Evolutionary conservation across 2,329 filamentous ascomycete genomes (phyloP), one percentile per base, ranked within the genome.

Genomic region (Cercospora sesami): DNA sequence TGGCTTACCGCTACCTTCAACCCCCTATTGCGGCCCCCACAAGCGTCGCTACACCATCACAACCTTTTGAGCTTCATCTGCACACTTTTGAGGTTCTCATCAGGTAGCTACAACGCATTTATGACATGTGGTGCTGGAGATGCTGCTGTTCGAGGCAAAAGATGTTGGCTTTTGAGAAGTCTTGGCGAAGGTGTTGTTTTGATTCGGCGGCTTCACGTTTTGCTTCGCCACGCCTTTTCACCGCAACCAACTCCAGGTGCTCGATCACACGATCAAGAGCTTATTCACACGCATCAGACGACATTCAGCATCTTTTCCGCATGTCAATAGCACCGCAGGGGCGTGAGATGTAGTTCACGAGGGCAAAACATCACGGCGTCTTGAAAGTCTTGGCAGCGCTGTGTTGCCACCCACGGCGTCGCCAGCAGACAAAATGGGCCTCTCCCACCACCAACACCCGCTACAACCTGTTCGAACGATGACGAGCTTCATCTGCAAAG

Each of bases 151-250:
- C 14, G 48, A 55, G 48, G 48, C 48, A 55, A 55, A 55, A 55
- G 48, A 28, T 28, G 48, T n/a, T 55, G 48, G 48, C 48, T 55
- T 55, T 55, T 55, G 48, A 55, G 23, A 55, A 55, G 48, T 16
- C 48, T 55, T 55, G 48, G 48, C 48, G 23, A 7, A 23, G 18
- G 48, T 55, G 48, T 55, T 28, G 48, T 26, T 23, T 26, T 23
- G 21, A 28, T n/a, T 26, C 26, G 16, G 23, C 48, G 48, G 23
- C 48, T 55, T n/a, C 48, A 55, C 48, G 21, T 55, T 55, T 55
- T 55, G 48, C 48, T 26, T 30, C 48, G 30, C 23, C 48, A 30
- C 48, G 48, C 3, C 16, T 28, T 14, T n/a, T 28, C 48, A 9
- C 48, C 14, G 16, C 23, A 16, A 55, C 5, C 48, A 55, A 4